Conservation (phyloP, 2,329 filamentous ascomycete genomes). For the Delphinella strobiligena region DNA sequence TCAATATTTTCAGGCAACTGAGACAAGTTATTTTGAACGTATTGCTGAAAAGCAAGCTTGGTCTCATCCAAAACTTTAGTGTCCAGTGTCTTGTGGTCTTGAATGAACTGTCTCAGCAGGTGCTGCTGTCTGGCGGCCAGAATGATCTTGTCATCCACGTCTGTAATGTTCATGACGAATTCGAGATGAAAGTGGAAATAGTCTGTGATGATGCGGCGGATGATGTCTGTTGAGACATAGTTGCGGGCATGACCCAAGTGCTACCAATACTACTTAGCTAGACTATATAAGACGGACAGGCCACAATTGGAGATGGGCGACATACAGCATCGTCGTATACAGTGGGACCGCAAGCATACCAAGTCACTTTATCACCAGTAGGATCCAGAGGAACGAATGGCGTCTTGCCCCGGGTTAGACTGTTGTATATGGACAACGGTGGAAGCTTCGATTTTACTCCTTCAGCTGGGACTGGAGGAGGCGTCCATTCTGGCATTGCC, state of each 20-base stretch:
- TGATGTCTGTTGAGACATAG: conserved; percentile 83
- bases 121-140: conserved; percentile 62
- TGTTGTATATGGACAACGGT: conserved; percentile 69
- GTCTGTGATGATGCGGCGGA: conserved; percentile 67
- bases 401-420: conserved; percentile 61
- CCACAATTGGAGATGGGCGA: neutral
- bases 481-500: conserved; percentile 18
- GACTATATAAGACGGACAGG: neutral
- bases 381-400: conserved; percentile 62
- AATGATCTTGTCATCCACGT: conserved; percentile 44
- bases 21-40: conserved; percentile 56
- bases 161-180: conserved; percentile 59
- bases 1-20: conserved; percentile 35
- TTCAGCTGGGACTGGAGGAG: conserved; percentile 22
- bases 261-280: conserved; percentile 6
- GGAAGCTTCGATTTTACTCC: conserved; percentile 25
- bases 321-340: conserved; percentile 55
- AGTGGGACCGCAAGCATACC: conserved; percentile 86
- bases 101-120: conserved; percentile 58
- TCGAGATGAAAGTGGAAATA: conserved; percentile 50
- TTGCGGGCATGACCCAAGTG: conserved; percentile 78
- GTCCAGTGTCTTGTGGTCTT: conserved; percentile 30
- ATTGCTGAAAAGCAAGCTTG: conserved; percentile 41
- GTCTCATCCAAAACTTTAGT: conserved; percentile 37
- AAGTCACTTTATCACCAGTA: conserved; percentile 56